Percentiles rank a stretch among this genome's conserved stretches.
Conservation (phyloP, 139 green algal species). For the Nannochloris sp. region DNA sequence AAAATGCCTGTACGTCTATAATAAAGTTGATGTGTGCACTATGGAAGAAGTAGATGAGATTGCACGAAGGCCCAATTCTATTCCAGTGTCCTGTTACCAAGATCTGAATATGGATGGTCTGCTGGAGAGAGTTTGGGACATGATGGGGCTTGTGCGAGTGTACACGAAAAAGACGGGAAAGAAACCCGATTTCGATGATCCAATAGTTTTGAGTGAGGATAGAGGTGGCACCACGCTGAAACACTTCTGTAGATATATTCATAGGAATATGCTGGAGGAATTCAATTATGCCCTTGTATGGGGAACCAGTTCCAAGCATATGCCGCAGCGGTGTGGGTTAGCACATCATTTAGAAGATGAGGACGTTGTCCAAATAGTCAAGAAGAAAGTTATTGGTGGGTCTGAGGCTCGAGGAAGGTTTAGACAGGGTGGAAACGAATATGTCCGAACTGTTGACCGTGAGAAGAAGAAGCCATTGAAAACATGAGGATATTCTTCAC, state of each 20-base stretch:
- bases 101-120: slow-evolving; percentile 90
- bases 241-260: slow-evolving; percentile 77
- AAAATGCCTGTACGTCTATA: slow-evolving; percentile 98
- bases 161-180: slow-evolving; percentile 93
- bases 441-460: slow-evolving; percentile 76
- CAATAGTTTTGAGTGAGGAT: slow-evolving; percentile 79
- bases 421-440: slow-evolving; percentile 55
- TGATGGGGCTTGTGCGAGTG: slow-evolving; percentile 86
- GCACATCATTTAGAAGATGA: slow-evolving; percentile 60
- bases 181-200: slow-evolving; percentile 93
- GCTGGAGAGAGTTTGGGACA: slow-evolving; percentile 88
- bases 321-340: slow-evolving; percentile 76
- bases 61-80: slow-evolving; percentile 57
- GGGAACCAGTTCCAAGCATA: slow-evolving; percentile 89
- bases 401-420: slow-evolving; percentile 70
- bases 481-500: slow-evolving; percentile 44
- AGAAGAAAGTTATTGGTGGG: slow-evolving; percentile 75
- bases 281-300: slow-evolving; percentile 96
- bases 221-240: slow-evolving; percentile 80
- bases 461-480: slow-evolving; percentile 96
- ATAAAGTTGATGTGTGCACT: slow-evolving; percentile 78
- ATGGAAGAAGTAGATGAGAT: slow-evolving; percentile 96
- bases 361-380: slow-evolving; percentile 93
- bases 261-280: slow-evolving; percentile 62
- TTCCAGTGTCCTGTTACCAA: slow-evolving; percentile 80